phyloP scores from a whole-genome alignment of 371 early-diverging fungal genomes.

The Mucor saturninus region DNA sequence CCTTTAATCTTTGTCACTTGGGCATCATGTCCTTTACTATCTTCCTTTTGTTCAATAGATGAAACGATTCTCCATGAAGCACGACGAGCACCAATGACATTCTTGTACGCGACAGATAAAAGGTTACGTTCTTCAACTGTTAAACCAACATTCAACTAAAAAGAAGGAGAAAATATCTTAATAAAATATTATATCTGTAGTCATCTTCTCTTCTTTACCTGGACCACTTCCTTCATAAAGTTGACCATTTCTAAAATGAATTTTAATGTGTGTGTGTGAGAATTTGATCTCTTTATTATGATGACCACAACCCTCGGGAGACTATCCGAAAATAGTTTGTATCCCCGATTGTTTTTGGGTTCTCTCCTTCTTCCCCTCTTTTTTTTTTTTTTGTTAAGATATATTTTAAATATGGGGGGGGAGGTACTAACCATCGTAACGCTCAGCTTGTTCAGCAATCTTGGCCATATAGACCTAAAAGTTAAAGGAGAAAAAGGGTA shows the following conservation, averaged over 20 bases:
- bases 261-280: background rate
- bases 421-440: conserved; percentile 79
- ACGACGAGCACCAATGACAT: conserved; percentile 99
- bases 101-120: conserved; percentile 99
- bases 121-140: conserved; percentile 98
- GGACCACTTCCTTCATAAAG: conserved; percentile 88
- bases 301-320: conserved; percentile 14
- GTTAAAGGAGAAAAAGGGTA: background rate
- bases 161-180: background rate
- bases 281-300: conserved; percentile 3
- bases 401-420: background rate
- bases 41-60: conserved; percentile 98
- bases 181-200: background rate
- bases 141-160: conserved; percentile 68
- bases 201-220: conserved; percentile 30
- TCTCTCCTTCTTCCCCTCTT: background rate
- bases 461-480: conserved; percentile 89
- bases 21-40: conserved; percentile 84
- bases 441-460: conserved; percentile 99
- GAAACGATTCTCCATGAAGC: conserved; percentile 98
- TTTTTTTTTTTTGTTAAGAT: background rate
- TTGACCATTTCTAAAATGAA: conserved; percentile 87
- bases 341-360: conserved; percentile 11
- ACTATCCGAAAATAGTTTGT: conserved; percentile 10
- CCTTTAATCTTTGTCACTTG: conserved; percentile 89